Conservation (phyloP, 305 asterid genomes). For the Fraxinus velutina region DNA sequence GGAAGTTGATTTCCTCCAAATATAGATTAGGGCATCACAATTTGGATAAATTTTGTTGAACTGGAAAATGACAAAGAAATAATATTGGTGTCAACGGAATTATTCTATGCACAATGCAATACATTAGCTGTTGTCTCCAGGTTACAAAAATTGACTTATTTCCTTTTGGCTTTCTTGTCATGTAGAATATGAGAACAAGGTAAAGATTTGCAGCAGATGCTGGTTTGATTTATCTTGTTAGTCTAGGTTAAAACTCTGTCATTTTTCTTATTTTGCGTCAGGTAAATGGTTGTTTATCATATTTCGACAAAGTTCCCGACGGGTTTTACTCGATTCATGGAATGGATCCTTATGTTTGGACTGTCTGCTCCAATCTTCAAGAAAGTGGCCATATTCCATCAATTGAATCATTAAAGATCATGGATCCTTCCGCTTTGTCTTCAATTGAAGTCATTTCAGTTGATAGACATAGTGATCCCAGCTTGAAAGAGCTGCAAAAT, state of each 20-base stretch:
- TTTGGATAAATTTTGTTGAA: not conserved
- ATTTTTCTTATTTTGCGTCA: conserved; percentile 25
- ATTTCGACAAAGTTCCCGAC: conserved; percentile 72
- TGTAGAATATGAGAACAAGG: not conserved
- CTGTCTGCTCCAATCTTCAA: conserved; percentile 72
- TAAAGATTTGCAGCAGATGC: conserved; percentile 10
- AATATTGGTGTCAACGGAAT: conserved; percentile 4
- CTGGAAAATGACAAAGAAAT: conserved; percentile 9
- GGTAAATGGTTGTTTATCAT: conserved; percentile 93
- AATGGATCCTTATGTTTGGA: conserved; percentile 97
- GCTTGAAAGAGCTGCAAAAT: conserved; percentile 77
- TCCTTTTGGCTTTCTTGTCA: not conserved
- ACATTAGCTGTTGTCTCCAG: not conserved
- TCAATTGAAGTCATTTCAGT: conserved; percentile 83
- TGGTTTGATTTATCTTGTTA: conserved; percentile 10
- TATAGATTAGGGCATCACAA: conserved; percentile 7
- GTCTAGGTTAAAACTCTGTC: not conserved
- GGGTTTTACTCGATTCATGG: conserved; percentile 90
- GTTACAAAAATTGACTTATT: not conserved
- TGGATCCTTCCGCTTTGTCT: conserved; percentile 55
- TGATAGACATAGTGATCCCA: conserved; percentile 70
- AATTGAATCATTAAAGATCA: conserved; percentile 65
- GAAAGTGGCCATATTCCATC: conserved; percentile 90
- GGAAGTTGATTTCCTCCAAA: conserved; percentile 2
- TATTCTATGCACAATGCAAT: not conserved